These are phyloP conservation scores for Monilinia vaccinii-corymbosi DNA, from an alignment of 2,329 filamentous ascomycete species.

Conservation along the genomic window DNA sequence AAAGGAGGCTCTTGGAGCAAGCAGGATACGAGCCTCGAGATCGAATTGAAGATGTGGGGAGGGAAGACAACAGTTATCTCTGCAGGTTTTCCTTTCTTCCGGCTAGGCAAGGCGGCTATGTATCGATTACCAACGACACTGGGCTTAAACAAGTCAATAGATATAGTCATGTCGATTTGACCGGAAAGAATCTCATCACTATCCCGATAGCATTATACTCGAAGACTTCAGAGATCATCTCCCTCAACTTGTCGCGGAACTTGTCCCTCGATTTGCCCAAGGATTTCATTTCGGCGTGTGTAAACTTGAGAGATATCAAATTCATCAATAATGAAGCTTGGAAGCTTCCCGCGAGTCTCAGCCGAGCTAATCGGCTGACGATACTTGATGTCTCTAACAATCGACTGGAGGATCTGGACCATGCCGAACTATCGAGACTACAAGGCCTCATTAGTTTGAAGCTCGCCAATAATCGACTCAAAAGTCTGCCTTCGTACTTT, in stretches of 20 bases:
- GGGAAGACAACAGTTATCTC: constrained; percentile 95
- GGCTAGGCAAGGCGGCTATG: constrained; percentile 74
- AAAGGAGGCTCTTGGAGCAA: constrained; percentile 84
- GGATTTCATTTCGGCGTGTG: constrained; percentile 92
- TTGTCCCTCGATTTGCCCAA: constrained; percentile 85
- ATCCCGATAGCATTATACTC: constrained; percentile 93
- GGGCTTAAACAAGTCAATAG: constrained; percentile 77
- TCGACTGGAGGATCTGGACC: constrained; percentile 74
- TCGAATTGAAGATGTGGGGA: constrained; percentile 82
- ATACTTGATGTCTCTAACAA: constrained; percentile 96
- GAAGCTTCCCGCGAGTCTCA: constrained; percentile 74
- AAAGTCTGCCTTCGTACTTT: constrained; percentile 71
- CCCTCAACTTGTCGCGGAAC: constrained; percentile 87
- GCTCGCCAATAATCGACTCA: constrained; percentile 85
- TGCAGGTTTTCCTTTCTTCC: constrained; percentile 94
- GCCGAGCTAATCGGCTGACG: constrained; percentile 70
- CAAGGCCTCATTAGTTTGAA: constrained; percentile 78
- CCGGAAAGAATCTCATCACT: constrained; percentile 81
- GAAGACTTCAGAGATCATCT: constrained; percentile 86
- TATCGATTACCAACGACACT: constrained; percentile 65
- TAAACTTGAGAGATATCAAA: constrained; percentile 87
- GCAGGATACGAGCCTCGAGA: constrained; percentile 84
- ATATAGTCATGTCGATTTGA: constrained; percentile 87
- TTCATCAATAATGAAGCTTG: constrained; percentile 91
- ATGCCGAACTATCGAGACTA: constrained; percentile 70